Evolutionary conservation across 768 basidiomycete genomes (phyloP).

Genomic region (Polyporus arcularius): DNA sequence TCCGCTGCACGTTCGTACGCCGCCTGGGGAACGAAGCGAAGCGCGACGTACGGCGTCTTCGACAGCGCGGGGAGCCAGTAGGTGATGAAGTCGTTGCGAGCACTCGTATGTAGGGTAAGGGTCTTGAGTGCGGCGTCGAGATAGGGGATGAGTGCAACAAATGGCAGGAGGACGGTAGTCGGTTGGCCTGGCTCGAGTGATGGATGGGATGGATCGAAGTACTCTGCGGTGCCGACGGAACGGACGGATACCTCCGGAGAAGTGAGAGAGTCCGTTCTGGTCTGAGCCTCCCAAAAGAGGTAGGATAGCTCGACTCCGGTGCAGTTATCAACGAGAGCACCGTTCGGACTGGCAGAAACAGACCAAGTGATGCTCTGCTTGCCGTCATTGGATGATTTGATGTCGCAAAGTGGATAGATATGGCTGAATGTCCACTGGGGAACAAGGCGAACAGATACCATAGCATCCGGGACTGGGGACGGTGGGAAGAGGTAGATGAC

Average conservation of each 20-base stretch:
- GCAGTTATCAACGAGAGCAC: neutral
- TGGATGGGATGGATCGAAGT: neutral
- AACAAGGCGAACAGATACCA: neutral
- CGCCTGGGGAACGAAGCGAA: slow-evolving; percentile 47
- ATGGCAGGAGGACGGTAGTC: neutral
- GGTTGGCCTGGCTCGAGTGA: neutral
- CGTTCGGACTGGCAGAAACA: neutral
- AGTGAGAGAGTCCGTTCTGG: neutral
- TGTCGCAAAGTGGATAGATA: neutral
- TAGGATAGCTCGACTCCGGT: neutral
- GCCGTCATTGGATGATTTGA: neutral
- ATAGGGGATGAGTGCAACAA: neutral
- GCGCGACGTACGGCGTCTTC: slow-evolving; percentile 41
- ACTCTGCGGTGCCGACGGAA: neutral
- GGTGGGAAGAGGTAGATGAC: slow-evolving; percentile 2
- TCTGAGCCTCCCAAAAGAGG: slow-evolving; percentile 1
- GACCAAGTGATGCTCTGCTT: neutral
- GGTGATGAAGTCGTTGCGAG: slow-evolving; percentile 50
- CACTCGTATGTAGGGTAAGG: slow-evolving; percentile 44
- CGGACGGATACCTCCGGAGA: neutral
- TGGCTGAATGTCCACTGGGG: slow-evolving; percentile 1
- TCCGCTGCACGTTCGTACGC: slow-evolving; percentile 43
- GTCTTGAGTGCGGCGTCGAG: slow-evolving; percentile 3
- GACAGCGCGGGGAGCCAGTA: slow-evolving; percentile 48
- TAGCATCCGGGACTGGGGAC: neutral